Conservation (phyloP, 441 rosid species). For the Aquilaria agallochum region DNA sequence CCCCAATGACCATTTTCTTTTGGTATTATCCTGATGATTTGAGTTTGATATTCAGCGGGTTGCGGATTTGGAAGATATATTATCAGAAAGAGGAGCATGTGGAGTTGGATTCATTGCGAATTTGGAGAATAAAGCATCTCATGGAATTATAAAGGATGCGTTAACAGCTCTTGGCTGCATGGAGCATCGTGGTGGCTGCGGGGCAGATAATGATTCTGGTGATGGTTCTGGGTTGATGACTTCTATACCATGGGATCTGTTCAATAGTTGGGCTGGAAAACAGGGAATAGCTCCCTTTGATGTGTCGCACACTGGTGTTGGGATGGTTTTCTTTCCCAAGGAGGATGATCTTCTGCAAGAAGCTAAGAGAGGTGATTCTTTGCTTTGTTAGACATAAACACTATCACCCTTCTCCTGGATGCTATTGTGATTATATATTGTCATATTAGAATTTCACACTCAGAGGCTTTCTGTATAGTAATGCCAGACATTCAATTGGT, state of each 20-base stretch:
- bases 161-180: slow-evolving; percentile 95
- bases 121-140: slow-evolving; percentile 85
- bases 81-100: slow-evolving; percentile 97
- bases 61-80: slow-evolving; percentile 82
- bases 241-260: slow-evolving; percentile 93
- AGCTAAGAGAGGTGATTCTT: slow-evolving; percentile 78
- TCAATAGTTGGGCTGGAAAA: slow-evolving; percentile 78
- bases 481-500: no score
- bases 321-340: slow-evolving; percentile 91
- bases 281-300: slow-evolving; percentile 81
- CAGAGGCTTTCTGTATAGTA: not conserved
- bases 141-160: slow-evolving; percentile 77
- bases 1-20: not conserved
- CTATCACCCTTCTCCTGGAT: not conserved
- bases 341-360: slow-evolving; percentile 55
- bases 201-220: slow-evolving; percentile 98
- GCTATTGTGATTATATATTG: not conserved
- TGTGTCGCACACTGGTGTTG: slow-evolving; percentile 89
- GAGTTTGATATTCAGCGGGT: slow-evolving; percentile 35
- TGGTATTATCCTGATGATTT: slow-evolving; percentile 2
- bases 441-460: no score
- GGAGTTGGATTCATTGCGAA: slow-evolving; percentile 99
- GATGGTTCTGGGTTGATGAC: slow-evolving; percentile 99
- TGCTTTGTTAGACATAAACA: slow-evolving; percentile 7
- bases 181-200: slow-evolving; percentile 99